These are phyloP conservation scores for Phytophthora pisi DNA, from an alignment of 352 stramenopile species.

Conservation along the genomic window DNA sequence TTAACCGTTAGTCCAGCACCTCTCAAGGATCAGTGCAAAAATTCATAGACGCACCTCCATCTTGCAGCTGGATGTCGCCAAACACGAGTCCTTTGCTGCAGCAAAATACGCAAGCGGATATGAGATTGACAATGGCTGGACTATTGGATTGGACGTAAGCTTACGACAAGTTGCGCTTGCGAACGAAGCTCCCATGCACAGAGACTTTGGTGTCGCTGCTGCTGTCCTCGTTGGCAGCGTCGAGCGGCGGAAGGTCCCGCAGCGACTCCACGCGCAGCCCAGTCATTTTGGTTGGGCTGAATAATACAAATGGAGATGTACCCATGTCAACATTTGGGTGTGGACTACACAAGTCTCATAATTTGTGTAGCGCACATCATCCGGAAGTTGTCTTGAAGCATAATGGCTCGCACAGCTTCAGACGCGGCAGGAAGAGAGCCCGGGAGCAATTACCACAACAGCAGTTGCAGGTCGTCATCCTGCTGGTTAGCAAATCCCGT, in stretches of 20 bases:
- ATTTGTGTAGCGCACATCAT: no score
- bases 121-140: neutral
- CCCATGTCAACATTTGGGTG: neutral
- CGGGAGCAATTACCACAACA: neutral
- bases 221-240: slow-evolving; percentile 7
- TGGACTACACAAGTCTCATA: no score
- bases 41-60: slow-evolving; percentile 45
- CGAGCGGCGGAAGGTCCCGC: slow-evolving; percentile 21
- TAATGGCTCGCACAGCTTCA: no score
- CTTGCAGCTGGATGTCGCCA: slow-evolving; percentile 73
- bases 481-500: neutral
- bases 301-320: neutral
- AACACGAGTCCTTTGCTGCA: slow-evolving; percentile 84
- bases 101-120: neutral
- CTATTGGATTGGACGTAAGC: neutral
- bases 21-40: neutral
- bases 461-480: neutral
- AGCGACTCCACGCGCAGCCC: slow-evolving; percentile 16
- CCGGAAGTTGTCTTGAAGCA: no score
- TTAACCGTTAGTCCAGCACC: neutral
- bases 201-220: slow-evolving; percentile 16
- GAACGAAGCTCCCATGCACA: slow-evolving; percentile 72
- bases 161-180: slow-evolving; percentile 86
- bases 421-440: no score
- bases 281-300: slow-evolving; percentile 25